Conservation (phyloP, 23 red algal species). For the Gracilaria gracilis region DNA sequence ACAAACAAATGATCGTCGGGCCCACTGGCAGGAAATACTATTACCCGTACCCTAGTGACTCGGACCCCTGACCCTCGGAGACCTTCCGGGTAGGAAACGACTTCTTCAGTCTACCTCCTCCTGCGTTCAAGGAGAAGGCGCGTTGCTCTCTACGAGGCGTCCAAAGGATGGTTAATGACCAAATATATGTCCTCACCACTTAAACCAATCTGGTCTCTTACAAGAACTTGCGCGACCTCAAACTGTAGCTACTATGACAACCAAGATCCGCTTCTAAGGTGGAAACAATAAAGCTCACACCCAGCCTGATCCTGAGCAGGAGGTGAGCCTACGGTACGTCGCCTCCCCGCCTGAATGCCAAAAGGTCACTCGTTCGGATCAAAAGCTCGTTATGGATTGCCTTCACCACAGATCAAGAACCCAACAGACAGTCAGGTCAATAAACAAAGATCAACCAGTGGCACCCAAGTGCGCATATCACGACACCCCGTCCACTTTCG, state of each 20-base stretch:
- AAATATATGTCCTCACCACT: conserved; percentile 17
- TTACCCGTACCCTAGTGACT: background rate
- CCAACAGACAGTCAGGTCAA: background rate
- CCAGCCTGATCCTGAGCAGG: background rate
- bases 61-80: conserved; percentile 36
- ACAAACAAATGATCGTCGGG: background rate
- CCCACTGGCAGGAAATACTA: background rate
- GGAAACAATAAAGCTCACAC: background rate
- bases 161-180: conserved; percentile 41
- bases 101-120: conserved; percentile 42
- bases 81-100: conserved; percentile 27
- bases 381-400: conserved; percentile 15
- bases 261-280: conserved; percentile 5
- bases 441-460: background rate
- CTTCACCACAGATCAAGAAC: background rate
- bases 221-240: conserved; percentile 22
- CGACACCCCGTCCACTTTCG: conserved; percentile 21
- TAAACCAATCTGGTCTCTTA: conserved; percentile 4
- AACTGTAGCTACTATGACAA: conserved; percentile 7
- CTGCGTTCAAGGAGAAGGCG: conserved; percentile 5
- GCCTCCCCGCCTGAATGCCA: background rate
- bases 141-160: conserved; percentile 14
- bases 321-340: conserved; percentile 2
- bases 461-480: background rate
- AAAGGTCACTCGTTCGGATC: background rate